Percentiles rank a stretch among this genome's conserved stretches.
Conservation (phyloP, 1,284 basidiomycete species). For the Marasmius sp. region DNA sequence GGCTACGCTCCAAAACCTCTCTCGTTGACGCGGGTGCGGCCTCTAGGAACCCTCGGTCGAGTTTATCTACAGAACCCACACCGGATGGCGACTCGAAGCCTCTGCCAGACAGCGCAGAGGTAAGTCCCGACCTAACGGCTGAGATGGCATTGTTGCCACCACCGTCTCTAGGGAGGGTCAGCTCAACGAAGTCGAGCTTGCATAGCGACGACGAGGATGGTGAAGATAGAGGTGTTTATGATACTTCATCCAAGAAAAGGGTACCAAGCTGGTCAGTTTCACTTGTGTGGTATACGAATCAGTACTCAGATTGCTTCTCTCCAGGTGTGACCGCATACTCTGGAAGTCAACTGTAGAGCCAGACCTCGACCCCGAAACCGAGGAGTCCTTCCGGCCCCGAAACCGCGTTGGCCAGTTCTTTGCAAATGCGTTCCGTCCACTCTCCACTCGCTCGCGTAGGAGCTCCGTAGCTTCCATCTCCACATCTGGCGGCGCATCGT, state of each 20-base stretch:
- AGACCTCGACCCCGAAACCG: constrained; percentile 39
- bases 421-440: constrained; percentile 52
- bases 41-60: constrained; percentile 5
- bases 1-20: constrained; percentile 27
- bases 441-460: constrained; percentile 39
- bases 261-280: constrained; percentile 73
- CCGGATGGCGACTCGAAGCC: not conserved
- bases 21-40: constrained; percentile 11
- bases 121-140: constrained; percentile 17
- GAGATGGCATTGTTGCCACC: constrained; percentile 30
- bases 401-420: constrained; percentile 54
- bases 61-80: constrained; percentile 3
- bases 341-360: constrained; percentile 70
- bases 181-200: constrained; percentile 32
- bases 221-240: constrained; percentile 66
- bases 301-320: not conserved
- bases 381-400: constrained; percentile 31
- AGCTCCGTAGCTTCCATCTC: constrained; percentile 16
- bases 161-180: constrained; percentile 40
- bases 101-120: constrained; percentile 9
- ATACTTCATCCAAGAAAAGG: constrained; percentile 76
- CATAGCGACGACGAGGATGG: constrained; percentile 36
- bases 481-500: constrained; percentile 11
- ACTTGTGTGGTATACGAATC: not conserved
- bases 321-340: constrained; percentile 77